Evolutionary conservation across 306 rosid genomes (phyloP).

Genomic region (Quercus gilva): DNA sequence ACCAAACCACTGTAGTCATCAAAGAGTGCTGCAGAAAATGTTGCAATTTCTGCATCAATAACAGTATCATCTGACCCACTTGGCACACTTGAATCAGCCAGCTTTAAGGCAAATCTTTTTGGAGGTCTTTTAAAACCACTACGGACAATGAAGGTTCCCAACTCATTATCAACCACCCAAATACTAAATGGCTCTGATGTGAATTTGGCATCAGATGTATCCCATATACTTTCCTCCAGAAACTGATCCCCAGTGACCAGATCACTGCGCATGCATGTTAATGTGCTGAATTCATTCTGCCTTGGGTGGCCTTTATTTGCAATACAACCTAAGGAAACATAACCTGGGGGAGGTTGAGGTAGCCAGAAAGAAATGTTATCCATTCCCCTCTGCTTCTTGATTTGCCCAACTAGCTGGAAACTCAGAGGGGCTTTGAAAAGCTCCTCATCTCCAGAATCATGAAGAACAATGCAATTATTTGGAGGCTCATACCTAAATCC

Average conservation of each 20-base stretch:
- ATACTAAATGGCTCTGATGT: conserved; percentile 63
- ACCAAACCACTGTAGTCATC: conserved; percentile 99
- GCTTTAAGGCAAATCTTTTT: conserved; percentile 83
- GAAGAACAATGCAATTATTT: conserved; percentile 76
- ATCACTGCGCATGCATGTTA: conserved; percentile 88
- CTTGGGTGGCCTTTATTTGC: conserved; percentile 81
- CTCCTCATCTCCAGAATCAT: conserved; percentile 63
- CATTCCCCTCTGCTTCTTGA: conserved; percentile 86
- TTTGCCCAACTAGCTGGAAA: conserved; percentile 79
- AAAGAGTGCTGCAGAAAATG: conserved; percentile 86
- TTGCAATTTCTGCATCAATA: conserved; percentile 75
- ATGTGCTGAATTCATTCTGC: conserved; percentile 59
- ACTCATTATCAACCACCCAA: conserved; percentile 85
- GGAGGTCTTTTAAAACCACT: conserved; percentile 90
- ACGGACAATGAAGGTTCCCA: conserved; percentile 82
- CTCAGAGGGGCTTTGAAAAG: conserved; percentile 68
- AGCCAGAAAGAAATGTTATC: conserved; percentile 84
- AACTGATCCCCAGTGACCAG: conserved; percentile 80
- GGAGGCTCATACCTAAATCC: conserved; percentile 86
- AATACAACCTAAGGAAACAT: conserved; percentile 86
- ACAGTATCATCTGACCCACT: conserved; percentile 71
- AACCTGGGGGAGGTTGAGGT: conserved; percentile 96
- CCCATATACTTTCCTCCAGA: conserved; percentile 90
- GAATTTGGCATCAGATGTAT: conserved; percentile 70
- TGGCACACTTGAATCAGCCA: conserved; percentile 62